Evolutionary conservation across 441 rosid genomes (phyloP).

Genomic region (Populus hybrid): DNA sequence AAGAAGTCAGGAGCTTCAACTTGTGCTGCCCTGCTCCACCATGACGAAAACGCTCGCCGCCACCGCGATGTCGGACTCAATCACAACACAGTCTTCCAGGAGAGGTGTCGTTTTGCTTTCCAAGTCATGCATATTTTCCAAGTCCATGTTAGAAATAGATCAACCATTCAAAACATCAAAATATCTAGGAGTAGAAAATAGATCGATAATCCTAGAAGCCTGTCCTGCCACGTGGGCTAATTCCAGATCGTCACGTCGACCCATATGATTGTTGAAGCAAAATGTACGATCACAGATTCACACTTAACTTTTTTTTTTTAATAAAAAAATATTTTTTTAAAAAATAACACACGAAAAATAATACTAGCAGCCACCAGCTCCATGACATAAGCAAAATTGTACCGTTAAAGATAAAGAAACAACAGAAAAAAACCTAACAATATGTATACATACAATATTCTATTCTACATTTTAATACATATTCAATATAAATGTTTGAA

Average conservation of each 20-base stretch:
- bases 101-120: neutral
- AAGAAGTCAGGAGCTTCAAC: slow-evolving; percentile 2
- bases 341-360: no score
- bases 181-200: neutral
- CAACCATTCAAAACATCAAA: neutral
- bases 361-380: no score
- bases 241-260: no score
- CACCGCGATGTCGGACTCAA: slow-evolving; percentile 54
- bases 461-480: no score
- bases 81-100: slow-evolving; percentile 45
- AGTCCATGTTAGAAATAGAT: neutral
- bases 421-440: no score
- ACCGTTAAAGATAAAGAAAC: no score
- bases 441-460: no score
- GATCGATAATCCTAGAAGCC: neutral
- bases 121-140: neutral
- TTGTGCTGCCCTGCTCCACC: slow-evolving; percentile 53
- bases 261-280: no score
- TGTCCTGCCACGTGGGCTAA: neutral
- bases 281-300: neutral
- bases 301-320: no score
- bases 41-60: slow-evolving; percentile 55
- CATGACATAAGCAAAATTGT: no score
- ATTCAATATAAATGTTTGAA: no score
- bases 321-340: no score